Base-by-base conservation (phyloP, 192 early-diverging fungal genomes). In the Entrophospora sp. region DNA sequence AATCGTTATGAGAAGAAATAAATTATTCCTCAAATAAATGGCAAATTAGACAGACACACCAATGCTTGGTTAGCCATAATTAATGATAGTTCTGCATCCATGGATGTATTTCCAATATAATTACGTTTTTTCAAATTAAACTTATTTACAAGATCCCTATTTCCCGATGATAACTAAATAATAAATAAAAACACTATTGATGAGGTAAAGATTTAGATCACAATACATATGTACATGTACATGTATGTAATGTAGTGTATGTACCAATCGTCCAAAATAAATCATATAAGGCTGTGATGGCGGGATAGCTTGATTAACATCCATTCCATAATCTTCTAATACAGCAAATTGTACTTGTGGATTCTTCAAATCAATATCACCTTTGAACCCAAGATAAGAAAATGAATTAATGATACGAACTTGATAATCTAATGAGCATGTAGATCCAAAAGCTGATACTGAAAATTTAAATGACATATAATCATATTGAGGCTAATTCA, bases 1-100 rank as follows among this genome's bases (percentile, higher is more conserved):
- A n/a, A n/a, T n/a, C n/a, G n/a, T 61, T 35, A 56, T 36, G 14
- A 16, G 53, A 34, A 56, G 34, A 36, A 31, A 31, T 25, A 31
- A 7, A 32, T 56, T 42, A 60, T 46, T 4, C 36, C 31, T 37
- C 9, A 5, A 30, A 28, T 22, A 38, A 30, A 6, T 34, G 1
- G 5, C 24, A 31, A 16, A 10, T 13, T 25, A 24, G 18, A 64
- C 9, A 64, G 31, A 9, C 80, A 62, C 16, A 90, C 92, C 49
- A 93, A 73, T 7, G 91, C 96, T 72, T 91, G 88, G 64, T 99
- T 99, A 2, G 94, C 91, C 94, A 96, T 96, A 36, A 99, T 80
- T 31, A 99, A 74, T 1, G 95, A 97, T 43, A 99, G 76, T 74
- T 99, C 94, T 7, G 96, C 94, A 71, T 99, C 96, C 96, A 99